A percentile compares a stretch with the other conserved stretches of the same genome.
Conservation (phyloP, 441 rosid genomes). For the Rhodomyrtus psidioides region DNA sequence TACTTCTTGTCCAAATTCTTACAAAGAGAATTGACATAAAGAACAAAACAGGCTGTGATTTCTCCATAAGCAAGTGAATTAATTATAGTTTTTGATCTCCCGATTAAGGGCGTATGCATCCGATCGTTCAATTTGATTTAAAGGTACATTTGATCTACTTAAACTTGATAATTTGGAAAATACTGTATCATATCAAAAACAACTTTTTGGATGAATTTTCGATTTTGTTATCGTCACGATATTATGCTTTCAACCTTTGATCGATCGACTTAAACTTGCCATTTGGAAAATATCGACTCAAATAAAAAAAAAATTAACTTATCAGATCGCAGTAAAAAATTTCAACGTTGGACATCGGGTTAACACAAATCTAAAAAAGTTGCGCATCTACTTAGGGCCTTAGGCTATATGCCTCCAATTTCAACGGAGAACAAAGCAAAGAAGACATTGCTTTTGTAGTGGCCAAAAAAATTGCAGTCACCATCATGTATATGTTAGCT, state of each 20-base stretch:
- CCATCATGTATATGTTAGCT: neutral
- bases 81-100: neutral
- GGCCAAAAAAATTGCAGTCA: neutral
- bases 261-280: neutral
- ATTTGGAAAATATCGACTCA: neutral
- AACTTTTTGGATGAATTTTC: neutral
- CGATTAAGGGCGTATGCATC: neutral
- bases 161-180: neutral
- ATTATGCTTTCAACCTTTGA: neutral
- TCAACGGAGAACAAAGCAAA: neutral
- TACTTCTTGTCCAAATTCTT: neutral
- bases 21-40: neutral
- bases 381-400: neutral
- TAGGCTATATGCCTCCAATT: neutral
- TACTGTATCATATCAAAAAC: neutral
- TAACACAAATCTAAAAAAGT: neutral
- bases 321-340: too few species aligned
- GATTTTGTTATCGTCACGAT: neutral
- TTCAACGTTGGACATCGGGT: neutral
- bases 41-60: neutral
- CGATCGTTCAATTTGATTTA: fast-evolving
- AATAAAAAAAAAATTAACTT: neutral
- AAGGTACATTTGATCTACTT: neutral
- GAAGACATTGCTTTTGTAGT: neutral
- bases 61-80: neutral